Evolutionary conservation across 305 asterid species (phyloP), one percentile per base, ranked within the genome.

Genomic region (Euphrasia arctica): DNA sequence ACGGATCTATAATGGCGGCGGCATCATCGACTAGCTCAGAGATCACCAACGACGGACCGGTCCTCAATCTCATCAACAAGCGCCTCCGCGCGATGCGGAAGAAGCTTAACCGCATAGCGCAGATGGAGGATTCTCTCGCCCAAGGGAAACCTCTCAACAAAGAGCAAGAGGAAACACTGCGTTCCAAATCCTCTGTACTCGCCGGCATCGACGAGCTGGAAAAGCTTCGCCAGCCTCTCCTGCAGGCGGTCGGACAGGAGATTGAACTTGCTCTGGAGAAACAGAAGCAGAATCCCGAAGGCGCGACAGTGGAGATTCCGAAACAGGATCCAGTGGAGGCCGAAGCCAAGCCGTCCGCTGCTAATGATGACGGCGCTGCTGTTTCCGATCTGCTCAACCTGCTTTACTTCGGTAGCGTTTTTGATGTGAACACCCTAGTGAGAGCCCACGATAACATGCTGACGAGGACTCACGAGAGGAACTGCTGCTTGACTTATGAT

Each of bases 191-290:
- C 52, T 65, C 68, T 41, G 72, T 90, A 8, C 54, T 83, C 42
- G 85, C 88, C 65, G 89, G 80, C 55, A 83, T 90, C 32, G 95
- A 93, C 28, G 97, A 93, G 76, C 89, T 93, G 47, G 96, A 93
- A 10, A 93, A 83, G 77, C 79, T 93, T 50, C 85, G 82, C 0
- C 88, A 76, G 51, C 97, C 95, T 0, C 74, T 93, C 25, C 58
- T 77, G 4, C 67, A 64, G 2, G 97, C 95, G 9, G 77, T 89
- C 13, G 77, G 67, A 9, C 86, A 83, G 42, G 89, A 83, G 72
- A 68, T 83, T 32, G 68, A 79, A 1, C 69, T 78, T 4, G 80
- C 77, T 2, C 2, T 70, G 27, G 70, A 72, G 62, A 71, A 65
- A 47, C 59, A 15, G 4, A 51, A 49, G 63, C 71, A 14, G 49